Percentiles rank a stretch among this genome's conserved stretches.
These are phyloP conservation scores for Eucalyptus polybractea DNA, from an alignment of 345 rosid species.

Conservation along the genomic window DNA sequence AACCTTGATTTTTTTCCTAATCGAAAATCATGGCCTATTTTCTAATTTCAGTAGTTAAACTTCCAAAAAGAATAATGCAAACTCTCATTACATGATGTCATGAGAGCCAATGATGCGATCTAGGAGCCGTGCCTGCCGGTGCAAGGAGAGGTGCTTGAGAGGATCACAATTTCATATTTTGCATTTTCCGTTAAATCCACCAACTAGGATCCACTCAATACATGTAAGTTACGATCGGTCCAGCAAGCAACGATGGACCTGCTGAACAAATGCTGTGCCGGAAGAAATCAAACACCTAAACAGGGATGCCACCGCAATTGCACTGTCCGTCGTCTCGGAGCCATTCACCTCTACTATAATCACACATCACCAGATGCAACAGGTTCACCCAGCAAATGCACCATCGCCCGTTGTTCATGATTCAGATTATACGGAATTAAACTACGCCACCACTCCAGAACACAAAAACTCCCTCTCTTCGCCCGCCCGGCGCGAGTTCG, in stretches of 20 bases:
- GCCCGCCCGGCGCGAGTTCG: background rate
- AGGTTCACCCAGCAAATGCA: background rate
- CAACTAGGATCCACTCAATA: background rate
- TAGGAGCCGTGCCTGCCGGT: background rate
- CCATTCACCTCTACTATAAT: background rate
- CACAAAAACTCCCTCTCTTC: background rate
- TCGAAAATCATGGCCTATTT: background rate
- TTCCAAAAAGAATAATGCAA: background rate
- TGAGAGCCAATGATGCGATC: background rate
- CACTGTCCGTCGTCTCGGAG: background rate
- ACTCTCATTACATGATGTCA: background rate
- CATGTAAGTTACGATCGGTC: background rate
- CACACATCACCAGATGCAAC: background rate
- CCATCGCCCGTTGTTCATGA: background rate
- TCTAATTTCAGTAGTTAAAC: background rate
- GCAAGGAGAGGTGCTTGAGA: background rate
- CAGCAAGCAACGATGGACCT: background rate
- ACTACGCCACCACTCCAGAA: background rate
- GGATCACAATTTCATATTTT: background rate
- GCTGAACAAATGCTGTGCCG: background rate
- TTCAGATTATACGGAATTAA: background rate
- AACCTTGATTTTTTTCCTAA: background rate
- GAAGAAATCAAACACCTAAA: background rate
- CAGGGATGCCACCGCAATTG: fast-evolving
- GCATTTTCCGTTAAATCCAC: background rate